Percentiles rank a stretch among this genome's conserved stretches.
Conservation (phyloP, 768 basidiomycete genomes). For the Termitomyces sp. region DNA sequence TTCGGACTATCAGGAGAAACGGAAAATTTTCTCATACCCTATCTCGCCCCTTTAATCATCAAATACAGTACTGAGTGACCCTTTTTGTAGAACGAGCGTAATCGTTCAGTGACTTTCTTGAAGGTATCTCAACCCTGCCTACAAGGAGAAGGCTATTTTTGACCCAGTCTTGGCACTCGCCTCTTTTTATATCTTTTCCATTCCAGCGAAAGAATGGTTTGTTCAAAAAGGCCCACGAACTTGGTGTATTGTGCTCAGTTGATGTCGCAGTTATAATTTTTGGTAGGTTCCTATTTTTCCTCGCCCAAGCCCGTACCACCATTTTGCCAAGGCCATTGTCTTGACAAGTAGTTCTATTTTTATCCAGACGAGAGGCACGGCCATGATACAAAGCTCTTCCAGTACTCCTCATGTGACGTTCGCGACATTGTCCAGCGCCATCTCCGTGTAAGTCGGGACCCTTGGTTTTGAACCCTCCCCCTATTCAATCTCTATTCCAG, state of each 20-base stretch:
- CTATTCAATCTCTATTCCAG: slow-evolving; percentile 17
- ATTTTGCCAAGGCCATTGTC: slow-evolving; percentile 13
- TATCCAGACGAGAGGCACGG: slow-evolving; percentile 21
- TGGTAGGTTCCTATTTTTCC: slow-evolving; percentile 5
- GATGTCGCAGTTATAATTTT: slow-evolving; percentile 19
- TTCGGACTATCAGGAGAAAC: neutral
- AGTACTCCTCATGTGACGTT: slow-evolving; percentile 63
- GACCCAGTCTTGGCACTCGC: slow-evolving; percentile 17
- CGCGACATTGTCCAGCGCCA: slow-evolving; percentile 61
- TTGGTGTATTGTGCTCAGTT: slow-evolving; percentile 17
- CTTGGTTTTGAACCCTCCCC: neutral
- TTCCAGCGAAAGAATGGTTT: slow-evolving; percentile 18
- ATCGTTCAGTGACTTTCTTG: slow-evolving; percentile 19
- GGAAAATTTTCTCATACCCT: neutral
- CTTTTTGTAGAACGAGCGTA: slow-evolving; percentile 16
- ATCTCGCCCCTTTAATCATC: neutral
- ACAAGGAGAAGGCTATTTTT: slow-evolving; percentile 20
- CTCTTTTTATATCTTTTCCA: slow-evolving; percentile 10
- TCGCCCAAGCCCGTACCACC: neutral
- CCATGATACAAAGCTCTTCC: slow-evolving; percentile 69
- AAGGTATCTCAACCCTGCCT: slow-evolving; percentile 14
- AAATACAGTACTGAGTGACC: neutral
- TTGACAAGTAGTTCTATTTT: slow-evolving; percentile 18
- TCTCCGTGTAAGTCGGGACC: slow-evolving; percentile 32
- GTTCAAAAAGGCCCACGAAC: slow-evolving; percentile 19